phyloP scores from a whole-genome alignment of 352 stramenopile species.

The Globisporangium mamillatum region DNA sequence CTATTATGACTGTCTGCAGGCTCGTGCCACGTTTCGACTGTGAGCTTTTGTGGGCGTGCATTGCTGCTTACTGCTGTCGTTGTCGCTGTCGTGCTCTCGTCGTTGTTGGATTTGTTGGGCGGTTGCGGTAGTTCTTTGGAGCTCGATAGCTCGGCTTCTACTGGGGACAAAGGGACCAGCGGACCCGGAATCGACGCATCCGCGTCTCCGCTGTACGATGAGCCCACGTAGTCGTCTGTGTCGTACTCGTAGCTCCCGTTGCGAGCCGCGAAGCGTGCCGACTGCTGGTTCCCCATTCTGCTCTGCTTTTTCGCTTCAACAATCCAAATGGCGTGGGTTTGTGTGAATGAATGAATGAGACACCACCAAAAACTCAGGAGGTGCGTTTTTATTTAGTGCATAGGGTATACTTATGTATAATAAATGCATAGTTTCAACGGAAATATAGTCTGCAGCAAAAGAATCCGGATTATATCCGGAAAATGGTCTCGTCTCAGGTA shows the following conservation, averaged over 20 bases:
- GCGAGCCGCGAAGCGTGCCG: background rate
- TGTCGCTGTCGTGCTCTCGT: background rate
- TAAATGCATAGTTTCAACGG: background rate
- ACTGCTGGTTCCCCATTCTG: conserved; percentile 12
- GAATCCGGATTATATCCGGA: background rate
- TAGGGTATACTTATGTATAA: background rate
- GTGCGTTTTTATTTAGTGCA: background rate
- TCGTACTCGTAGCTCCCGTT: background rate
- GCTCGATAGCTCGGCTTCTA: conserved; percentile 1
- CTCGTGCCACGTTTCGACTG: conserved; percentile 11
- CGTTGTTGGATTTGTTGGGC: background rate
- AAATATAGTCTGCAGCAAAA: background rate
- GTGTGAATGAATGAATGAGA: background rate
- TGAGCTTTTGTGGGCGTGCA: conserved; percentile 4
- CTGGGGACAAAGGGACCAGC: background rate
- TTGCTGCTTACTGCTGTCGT: background rate
- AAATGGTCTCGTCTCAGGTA: background rate
- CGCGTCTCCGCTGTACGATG: background rate
- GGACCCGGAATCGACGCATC: background rate
- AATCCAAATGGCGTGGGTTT: background rate
- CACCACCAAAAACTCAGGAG: background rate
- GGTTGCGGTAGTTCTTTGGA: background rate
- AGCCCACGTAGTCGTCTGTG: background rate
- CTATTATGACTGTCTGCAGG: background rate
- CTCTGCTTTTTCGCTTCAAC: background rate